A percentile compares a stretch with the other conserved stretches of the same genome.
Conservation (phyloP, 805 yeast genomes). For the Sugiyamaella smithiae region DNA sequence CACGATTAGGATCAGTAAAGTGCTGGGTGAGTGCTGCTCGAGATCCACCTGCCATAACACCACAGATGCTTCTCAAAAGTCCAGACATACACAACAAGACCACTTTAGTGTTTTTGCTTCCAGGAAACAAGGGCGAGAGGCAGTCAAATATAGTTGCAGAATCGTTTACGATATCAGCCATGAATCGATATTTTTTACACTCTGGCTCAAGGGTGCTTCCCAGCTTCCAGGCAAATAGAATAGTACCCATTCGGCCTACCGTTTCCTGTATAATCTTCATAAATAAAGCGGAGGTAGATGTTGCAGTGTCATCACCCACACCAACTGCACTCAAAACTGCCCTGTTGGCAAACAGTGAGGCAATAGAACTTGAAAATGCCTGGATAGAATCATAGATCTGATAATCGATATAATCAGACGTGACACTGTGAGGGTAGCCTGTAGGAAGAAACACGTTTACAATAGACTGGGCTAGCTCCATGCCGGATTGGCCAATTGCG, state of each 20-base stretch:
- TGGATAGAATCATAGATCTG: slow-evolving; percentile 39
- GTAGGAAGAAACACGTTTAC: slow-evolving; percentile 36
- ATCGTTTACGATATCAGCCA: slow-evolving; percentile 37
- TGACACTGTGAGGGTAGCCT: slow-evolving; percentile 37
- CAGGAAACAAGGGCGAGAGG: slow-evolving; percentile 33
- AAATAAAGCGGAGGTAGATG: slow-evolving; percentile 37
- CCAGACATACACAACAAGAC: slow-evolving; percentile 34
- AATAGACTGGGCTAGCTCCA: slow-evolving; percentile 24
- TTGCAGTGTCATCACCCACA: slow-evolving; percentile 36
- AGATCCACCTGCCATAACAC: slow-evolving; percentile 39
- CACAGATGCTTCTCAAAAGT: slow-evolving; percentile 33
- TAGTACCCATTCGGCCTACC: slow-evolving; percentile 37
- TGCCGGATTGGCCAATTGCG: slow-evolving; percentile 7
- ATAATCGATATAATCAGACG: slow-evolving; percentile 33
- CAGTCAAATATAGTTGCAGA: slow-evolving; percentile 35
- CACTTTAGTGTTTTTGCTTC: slow-evolving; percentile 20
- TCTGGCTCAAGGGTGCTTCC: slow-evolving; percentile 37
- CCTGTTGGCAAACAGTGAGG: slow-evolving; percentile 34
- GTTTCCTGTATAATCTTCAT: slow-evolving; percentile 37
- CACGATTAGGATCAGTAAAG: slow-evolving; percentile 34
- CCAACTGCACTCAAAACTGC: slow-evolving; percentile 37
- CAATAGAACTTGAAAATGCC: slow-evolving; percentile 37
- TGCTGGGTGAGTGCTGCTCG: slow-evolving; percentile 38
- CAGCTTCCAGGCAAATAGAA: slow-evolving; percentile 35
- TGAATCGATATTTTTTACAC: slow-evolving; percentile 35